Conservation (phyloP, 257 asterid species). For the Forsythia viridissima region DNA sequence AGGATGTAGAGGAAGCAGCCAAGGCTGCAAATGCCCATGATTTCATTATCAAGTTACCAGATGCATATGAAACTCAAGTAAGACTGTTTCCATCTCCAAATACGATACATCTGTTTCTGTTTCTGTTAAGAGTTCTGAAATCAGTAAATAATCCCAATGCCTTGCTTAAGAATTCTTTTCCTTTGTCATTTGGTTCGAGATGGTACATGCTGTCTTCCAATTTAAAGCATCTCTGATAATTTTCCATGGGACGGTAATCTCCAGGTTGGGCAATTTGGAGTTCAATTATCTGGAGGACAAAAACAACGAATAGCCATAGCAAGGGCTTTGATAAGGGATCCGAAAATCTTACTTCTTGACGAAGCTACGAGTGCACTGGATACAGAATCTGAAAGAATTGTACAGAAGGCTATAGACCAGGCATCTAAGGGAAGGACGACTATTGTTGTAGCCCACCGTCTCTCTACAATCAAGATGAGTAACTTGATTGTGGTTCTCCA, state of each 20-base stretch:
- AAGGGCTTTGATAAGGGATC: conserved; percentile 72
- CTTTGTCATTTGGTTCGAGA: neutral
- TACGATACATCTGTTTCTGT: neutral
- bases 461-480: conserved; percentile 66
- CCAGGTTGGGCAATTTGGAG: conserved; percentile 83
- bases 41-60: conserved; percentile 60
- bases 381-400: conserved; percentile 64
- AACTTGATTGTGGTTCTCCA: conserved; percentile 55
- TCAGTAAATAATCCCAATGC: neutral
- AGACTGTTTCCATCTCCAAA: neutral
- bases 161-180: neutral
- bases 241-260: conserved; percentile 10
- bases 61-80: conserved; percentile 62
- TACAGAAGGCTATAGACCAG: conserved; percentile 69
- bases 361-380: conserved; percentile 89
- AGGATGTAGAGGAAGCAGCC: conserved; percentile 65
- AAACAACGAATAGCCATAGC: conserved; percentile 88
- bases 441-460: conserved; percentile 73
- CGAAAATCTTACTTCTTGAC: conserved; percentile 70
- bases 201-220: neutral
- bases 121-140: neutral
- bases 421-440: conserved; percentile 75
- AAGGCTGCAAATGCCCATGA: conserved; percentile 78
- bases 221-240: neutral
- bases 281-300: conserved; percentile 84